A percentile compares a stretch with the other conserved stretches of the same genome.
phyloP scores from a whole-genome alignment of 2,329 filamentous ascomycete genomes.

The Phaeosphaeria sp. region DNA sequence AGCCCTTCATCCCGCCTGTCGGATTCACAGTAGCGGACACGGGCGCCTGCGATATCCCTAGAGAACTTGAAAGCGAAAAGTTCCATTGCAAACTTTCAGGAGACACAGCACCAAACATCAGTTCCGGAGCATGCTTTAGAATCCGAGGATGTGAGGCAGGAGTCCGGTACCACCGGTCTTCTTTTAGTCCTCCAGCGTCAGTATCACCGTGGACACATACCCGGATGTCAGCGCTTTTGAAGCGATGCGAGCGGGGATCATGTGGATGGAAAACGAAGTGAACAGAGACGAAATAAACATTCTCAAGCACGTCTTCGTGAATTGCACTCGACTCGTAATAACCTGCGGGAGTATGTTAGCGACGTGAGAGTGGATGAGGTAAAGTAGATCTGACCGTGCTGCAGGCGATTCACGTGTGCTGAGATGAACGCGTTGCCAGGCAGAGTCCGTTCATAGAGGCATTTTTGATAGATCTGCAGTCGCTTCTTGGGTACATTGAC shows the following conservation, averaged over 20 bases:
- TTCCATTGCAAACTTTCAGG: conserved; percentile 58
- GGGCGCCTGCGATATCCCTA: conserved; percentile 56
- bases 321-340: conserved; percentile 53
- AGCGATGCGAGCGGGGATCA: conserved; percentile 52
- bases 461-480: conserved; percentile 44
- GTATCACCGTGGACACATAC: conserved; percentile 44
- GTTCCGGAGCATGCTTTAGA: conserved; percentile 58
- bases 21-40: conserved; percentile 52
- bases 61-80: conserved; percentile 54
- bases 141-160: conserved; percentile 49
- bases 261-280: conserved; percentile 59
- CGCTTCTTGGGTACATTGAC: conserved; percentile 33
- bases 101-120: conserved; percentile 56
- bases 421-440: conserved; percentile 58
- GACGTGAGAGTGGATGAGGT: neutral
- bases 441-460: conserved; percentile 57
- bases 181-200: conserved; percentile 8
- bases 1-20: conserved; percentile 48
- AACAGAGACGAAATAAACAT: conserved; percentile 58
- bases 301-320: conserved; percentile 50
- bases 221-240: conserved; percentile 55
- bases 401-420: conserved; percentile 58
- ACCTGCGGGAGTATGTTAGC: neutral
- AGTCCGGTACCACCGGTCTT: conserved; percentile 18
- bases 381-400: conserved; percentile 46